phyloP scores from a whole-genome alignment of 1,284 basidiomycete genomes.

The Cutaneotrichosporon curvatum region DNA sequence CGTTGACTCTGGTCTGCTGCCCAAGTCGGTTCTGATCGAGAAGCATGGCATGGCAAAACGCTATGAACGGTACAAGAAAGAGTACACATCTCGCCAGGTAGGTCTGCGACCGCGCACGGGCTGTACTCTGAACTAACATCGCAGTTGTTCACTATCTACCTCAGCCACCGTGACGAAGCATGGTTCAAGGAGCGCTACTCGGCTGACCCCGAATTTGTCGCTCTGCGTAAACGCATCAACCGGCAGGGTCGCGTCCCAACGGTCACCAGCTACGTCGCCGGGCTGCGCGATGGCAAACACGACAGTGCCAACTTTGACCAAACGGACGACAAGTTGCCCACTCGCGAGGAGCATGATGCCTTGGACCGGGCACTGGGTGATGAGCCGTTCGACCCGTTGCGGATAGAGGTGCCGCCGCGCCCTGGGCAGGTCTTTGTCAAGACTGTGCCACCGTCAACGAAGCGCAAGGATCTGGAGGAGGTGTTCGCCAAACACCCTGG shows the following conservation, averaged over 20 bases:
- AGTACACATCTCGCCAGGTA: constrained; percentile 76
- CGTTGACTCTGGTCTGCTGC: constrained; percentile 18
- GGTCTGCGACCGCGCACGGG: constrained; percentile 33
- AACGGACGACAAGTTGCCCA: constrained; percentile 14
- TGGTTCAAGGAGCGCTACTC: constrained; percentile 96
- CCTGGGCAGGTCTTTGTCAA: constrained; percentile 88
- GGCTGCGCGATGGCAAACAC: constrained; percentile 72
- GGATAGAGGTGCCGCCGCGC: constrained; percentile 62
- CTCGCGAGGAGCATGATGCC: constrained; percentile 35
- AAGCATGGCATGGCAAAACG: constrained; percentile 54
- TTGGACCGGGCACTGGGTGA: constrained; percentile 33
- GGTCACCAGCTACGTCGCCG: constrained; percentile 62
- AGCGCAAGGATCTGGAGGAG: constrained; percentile 76
- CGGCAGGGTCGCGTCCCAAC: constrained; percentile 72
- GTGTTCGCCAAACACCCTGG: constrained; percentile 51
- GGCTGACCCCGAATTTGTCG: constrained; percentile 58
- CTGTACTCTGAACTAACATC: neutral
- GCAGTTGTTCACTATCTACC: constrained; percentile 74
- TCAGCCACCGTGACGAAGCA: constrained; percentile 78
- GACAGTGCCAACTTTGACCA: constrained; percentile 55
- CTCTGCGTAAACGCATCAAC: constrained; percentile 65
- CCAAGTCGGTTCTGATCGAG: constrained; percentile 54
- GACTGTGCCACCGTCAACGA: constrained; percentile 83
- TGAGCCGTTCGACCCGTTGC: constrained; percentile 54
- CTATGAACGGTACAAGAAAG: constrained; percentile 88